Conservation (phyloP, 2,329 filamentous ascomycete genomes). For the Nemania diffusa region DNA sequence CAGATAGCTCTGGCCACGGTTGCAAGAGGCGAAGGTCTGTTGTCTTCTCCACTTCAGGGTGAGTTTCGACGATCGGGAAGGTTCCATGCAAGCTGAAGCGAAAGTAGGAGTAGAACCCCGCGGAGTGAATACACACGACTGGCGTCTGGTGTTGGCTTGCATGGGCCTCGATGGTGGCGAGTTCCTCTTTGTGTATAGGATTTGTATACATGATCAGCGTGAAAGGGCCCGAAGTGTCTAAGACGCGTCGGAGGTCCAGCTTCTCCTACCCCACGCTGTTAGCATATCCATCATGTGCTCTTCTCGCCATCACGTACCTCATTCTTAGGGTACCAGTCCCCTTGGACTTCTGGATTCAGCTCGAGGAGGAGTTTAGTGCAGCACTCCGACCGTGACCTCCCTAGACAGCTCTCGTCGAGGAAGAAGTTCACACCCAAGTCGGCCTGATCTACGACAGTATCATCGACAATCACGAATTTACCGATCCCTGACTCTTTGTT, state of each 20-base stretch:
- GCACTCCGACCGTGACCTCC: slow-evolving; percentile 80
- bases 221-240: slow-evolving; percentile 56
- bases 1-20: slow-evolving; percentile 84
- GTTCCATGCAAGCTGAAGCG: slow-evolving; percentile 79
- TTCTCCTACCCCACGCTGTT: slow-evolving; percentile 42
- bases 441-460: slow-evolving; percentile 76
- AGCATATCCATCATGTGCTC: slow-evolving; percentile 21
- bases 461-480: slow-evolving; percentile 89
- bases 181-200: slow-evolving; percentile 58
- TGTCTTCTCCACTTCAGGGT: slow-evolving; percentile 86
- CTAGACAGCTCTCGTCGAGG: slow-evolving; percentile 80
- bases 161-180: slow-evolving; percentile 60
- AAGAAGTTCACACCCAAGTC: slow-evolving; percentile 99
- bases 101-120: slow-evolving; percentile 92
- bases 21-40: slow-evolving; percentile 84
- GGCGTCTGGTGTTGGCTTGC: slow-evolving; percentile 71
- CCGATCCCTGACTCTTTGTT: slow-evolving; percentile 74
- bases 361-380: slow-evolving; percentile 82
- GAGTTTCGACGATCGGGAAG: slow-evolving; percentile 94
- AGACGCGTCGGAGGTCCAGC: slow-evolving; percentile 54
- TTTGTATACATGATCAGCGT: slow-evolving; percentile 67
- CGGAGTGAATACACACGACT: slow-evolving; percentile 84
- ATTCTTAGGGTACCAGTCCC: slow-evolving; percentile 70
- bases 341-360: slow-evolving; percentile 91
- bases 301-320: slow-evolving; percentile 49